These are phyloP conservation scores for Kodamaea sp. DNA, from an alignment of 1,139 yeast genomes.

Conservation along the genomic window DNA sequence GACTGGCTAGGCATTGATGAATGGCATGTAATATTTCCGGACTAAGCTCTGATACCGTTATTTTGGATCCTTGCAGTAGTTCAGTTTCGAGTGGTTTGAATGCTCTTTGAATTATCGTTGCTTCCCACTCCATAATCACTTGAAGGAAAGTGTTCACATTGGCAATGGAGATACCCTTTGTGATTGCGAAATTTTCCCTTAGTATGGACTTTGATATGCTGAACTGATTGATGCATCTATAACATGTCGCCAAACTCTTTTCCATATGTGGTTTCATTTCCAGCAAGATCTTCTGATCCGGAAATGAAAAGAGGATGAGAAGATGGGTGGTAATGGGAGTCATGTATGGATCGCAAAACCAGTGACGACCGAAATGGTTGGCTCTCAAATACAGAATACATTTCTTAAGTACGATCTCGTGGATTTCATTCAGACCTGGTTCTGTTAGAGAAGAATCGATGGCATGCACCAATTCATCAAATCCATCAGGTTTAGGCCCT, in stretches of 20 bases:
- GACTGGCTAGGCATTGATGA: slow-evolving; percentile 52
- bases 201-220: slow-evolving; percentile 54
- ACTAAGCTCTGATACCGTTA: too few relatives aligned
- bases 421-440: slow-evolving; percentile 26
- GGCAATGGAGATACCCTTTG: slow-evolving; percentile 48
- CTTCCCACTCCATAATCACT: slow-evolving; percentile 57
- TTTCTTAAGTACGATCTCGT: slow-evolving; percentile 27
- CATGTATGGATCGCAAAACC: slow-evolving; percentile 57
- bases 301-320: slow-evolving; percentile 61
- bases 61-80: too few relatives aligned
- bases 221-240: slow-evolving; percentile 52
- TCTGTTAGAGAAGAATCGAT: slow-evolving; percentile 26
- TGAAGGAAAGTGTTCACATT: slow-evolving; percentile 53
- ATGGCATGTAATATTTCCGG: too few relatives aligned
- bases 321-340: slow-evolving; percentile 53
- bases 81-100: too few relatives aligned
- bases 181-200: slow-evolving; percentile 51
- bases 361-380: slow-evolving; percentile 34
- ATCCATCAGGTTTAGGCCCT: slow-evolving; percentile 29
- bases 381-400: slow-evolving; percentile 28
- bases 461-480: slow-evolving; percentile 23
- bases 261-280: slow-evolving; percentile 45
- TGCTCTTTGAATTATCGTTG: slow-evolving; percentile 1
- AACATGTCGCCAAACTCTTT: slow-evolving; percentile 46
- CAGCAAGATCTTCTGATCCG: slow-evolving; percentile 42